Evolutionary conservation across 2,329 filamentous ascomycete species (phyloP).

Genomic region (Alternaria metachromatica): DNA sequence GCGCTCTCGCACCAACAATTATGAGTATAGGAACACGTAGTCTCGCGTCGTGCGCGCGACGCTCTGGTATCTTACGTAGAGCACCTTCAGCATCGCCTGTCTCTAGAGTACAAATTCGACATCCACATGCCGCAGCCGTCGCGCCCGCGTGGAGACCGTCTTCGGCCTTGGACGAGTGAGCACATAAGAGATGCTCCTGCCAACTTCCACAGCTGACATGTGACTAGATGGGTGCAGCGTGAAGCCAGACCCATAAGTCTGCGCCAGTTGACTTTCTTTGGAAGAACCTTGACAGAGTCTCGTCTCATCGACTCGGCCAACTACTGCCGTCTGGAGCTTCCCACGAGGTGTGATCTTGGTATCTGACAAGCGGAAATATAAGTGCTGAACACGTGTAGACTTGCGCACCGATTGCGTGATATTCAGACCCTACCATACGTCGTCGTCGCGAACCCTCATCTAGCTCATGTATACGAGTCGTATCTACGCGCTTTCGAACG

Average conservation of each 20-base stretch:
- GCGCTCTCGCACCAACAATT: conserved; percentile 23
- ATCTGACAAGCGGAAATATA: neutral
- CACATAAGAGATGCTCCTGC: neutral
- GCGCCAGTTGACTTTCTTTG: conserved; percentile 96
- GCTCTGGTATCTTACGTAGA: neutral
- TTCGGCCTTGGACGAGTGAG: conserved; percentile 66
- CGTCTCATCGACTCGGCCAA: conserved; percentile 94
- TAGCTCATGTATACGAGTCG: conserved; percentile 93
- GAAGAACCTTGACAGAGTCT: conserved; percentile 86
- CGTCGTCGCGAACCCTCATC: conserved; percentile 92
- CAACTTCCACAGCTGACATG: neutral
- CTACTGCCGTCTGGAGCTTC: conserved; percentile 94
- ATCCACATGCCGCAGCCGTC: conserved; percentile 36
- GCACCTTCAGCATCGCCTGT: conserved; percentile 15
- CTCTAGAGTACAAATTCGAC: conserved; percentile 5
- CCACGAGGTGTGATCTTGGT: conserved; percentile 67
- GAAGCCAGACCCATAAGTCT: conserved; percentile 95
- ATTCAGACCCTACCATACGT: conserved; percentile 97
- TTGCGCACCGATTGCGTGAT: conserved; percentile 93
- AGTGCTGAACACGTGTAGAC: conserved; percentile 56
- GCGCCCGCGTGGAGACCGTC: conserved; percentile 66
- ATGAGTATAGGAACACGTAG: conserved; percentile 22
- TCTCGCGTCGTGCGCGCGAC: conserved; percentile 11
- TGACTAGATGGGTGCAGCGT: conserved; percentile 82
- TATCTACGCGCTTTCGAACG: conserved; percentile 97